Evolutionary conservation across 345 rosid species (phyloP).

Genomic region (Citrus trifoliata): DNA sequence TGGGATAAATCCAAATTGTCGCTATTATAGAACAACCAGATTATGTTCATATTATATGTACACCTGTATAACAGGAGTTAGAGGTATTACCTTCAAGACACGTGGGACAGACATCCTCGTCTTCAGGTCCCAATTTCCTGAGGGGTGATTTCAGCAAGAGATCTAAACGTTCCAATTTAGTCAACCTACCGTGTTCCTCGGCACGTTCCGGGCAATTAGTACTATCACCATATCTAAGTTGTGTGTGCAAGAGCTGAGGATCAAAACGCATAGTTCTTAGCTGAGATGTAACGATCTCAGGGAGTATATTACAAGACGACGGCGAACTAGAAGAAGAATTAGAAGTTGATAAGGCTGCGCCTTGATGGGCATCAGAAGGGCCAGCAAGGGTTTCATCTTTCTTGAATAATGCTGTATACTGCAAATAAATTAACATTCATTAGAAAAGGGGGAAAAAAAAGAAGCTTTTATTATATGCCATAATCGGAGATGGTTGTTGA

Average conservation of each 20-base stretch:
- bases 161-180: not conserved
- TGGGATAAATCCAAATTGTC: too few relatives aligned
- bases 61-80: too few relatives aligned
- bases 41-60: too few relatives aligned
- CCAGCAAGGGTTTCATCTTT: not conserved
- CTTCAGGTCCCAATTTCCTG: conserved; percentile 1
- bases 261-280: not conserved
- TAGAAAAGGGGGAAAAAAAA: too few relatives aligned
- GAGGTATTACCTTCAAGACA: conserved; percentile 45
- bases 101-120: conserved; percentile 46
- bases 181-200: not conserved
- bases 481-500: not conserved
- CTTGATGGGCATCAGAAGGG: not conserved
- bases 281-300: not conserved
- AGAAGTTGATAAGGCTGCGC: not conserved
- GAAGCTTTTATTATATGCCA: too few relatives aligned
- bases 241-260: not conserved
- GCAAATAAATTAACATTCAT: not conserved
- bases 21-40: too few relatives aligned
- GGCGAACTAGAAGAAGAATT: not conserved
- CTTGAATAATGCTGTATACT: conserved; percentile 5
- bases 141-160: not conserved
- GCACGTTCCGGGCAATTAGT: not conserved
- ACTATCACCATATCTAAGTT: not conserved
- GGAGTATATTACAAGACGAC: not conserved